Base-by-base conservation (phyloP, 352 stramenopile genomes). In the Blastocystis sp. region DNA sequence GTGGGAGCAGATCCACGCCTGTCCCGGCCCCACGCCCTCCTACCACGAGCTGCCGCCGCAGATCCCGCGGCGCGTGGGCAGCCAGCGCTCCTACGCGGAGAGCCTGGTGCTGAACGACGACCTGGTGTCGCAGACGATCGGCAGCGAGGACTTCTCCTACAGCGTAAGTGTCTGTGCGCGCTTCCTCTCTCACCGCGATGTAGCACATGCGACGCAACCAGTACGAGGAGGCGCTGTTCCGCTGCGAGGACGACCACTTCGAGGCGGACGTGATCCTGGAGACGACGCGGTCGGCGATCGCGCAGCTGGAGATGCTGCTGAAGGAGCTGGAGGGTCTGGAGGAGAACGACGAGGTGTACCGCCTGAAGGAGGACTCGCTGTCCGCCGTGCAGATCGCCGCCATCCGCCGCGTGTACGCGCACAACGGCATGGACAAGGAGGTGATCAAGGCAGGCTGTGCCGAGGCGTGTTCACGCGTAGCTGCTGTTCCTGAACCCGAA, bases 181-280 rank as follows among this genome's bases (percentile, higher is more conserved):
- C n/a, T n/a, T n/a, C n/a, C n/a, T n/a, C n/a, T n/a, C n/a, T n/a
- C 19, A 45, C 13, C 35, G 12, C 26, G 26, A 26, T 95, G 76
- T 92, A 95, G 92, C 98, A 98, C 91, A 98, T 99, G 96, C 95
- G 97, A 50, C 98, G 98, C 88, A 99, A 99, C 91, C 95, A 98
- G 85, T 98, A 98, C 91, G 98, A 99, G 91, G 97, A 99, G 91
- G 95, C 95, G 6, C 92, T 99, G 0, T 99, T 99, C 92, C 96
- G 98, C 85, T 98, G 95, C 82, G 98, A 99, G 92, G 98, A 99
- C 91, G 97, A 99, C 91, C 94, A 97, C 12, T 98, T 96, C 91
- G 95, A 98, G 91, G 95, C 97, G 67, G 95, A 98, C 91, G 97
- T 98, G 94, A 93, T 95, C 29, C 98, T 99, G 89, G 98, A 99